Evolutionary conservation across 257 asterid genomes (phyloP).

Genomic region (Capsicum rhomboideum): DNA sequence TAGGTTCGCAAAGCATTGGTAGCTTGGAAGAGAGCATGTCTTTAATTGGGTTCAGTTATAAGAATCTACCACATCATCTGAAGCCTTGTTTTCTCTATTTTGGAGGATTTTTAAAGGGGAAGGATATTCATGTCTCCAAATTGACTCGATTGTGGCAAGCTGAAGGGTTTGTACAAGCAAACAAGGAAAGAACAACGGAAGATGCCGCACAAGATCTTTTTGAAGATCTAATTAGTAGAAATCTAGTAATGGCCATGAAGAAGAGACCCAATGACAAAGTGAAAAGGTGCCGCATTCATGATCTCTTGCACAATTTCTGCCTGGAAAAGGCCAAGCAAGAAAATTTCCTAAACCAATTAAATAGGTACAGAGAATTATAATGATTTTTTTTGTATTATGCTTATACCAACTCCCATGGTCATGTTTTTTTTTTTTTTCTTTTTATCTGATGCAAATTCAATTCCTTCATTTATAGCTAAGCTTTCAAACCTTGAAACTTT

Average conservation of each 20-base stretch:
- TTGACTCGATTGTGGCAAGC: not conserved
- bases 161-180: not conserved
- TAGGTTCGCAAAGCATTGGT: not conserved
- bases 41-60: not conserved
- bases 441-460: not conserved
- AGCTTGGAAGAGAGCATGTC: not conserved
- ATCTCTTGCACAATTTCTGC: not conserved
- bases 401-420: not conserved
- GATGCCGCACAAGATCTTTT: not conserved
- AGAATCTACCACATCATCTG: not conserved
- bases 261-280: not conserved
- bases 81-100: constrained; percentile 7
- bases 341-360: not conserved
- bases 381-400: not conserved
- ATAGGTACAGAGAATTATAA: not conserved
- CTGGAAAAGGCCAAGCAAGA: not conserved
- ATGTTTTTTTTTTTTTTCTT: not conserved
- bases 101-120: not conserved
- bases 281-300: not conserved
- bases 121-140: not conserved
- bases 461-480: not conserved
- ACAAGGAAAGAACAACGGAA: not conserved
- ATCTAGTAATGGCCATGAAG: not conserved
- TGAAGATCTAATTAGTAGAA: constrained; percentile 1
- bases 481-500: not conserved